Conservation (phyloP, 2,329 filamentous ascomycete species). For the Helotiales sp. region DNA sequence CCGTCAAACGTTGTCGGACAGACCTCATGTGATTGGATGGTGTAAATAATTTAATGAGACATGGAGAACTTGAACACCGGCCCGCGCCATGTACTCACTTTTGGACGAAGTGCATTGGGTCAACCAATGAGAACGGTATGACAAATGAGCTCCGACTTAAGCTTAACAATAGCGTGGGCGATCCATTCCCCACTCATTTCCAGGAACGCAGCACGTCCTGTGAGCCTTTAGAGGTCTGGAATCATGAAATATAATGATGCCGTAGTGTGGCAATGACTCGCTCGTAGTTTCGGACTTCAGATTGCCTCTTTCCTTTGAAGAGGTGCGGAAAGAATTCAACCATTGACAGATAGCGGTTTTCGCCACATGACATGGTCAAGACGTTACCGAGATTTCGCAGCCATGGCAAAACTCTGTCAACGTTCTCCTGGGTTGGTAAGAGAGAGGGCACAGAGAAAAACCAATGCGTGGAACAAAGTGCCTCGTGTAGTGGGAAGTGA, state of each 20-base stretch:
- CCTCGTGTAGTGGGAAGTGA: too few relatives aligned
- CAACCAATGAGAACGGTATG: neutral
- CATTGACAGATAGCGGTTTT: too few relatives aligned
- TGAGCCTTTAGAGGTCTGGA: neutral
- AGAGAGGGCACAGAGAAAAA: too few relatives aligned
- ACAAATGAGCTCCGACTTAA: slow-evolving; percentile 9
- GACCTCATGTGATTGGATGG: neutral
- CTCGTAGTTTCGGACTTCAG: neutral
- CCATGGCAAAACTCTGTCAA: too few relatives aligned
- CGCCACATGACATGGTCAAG: too few relatives aligned
- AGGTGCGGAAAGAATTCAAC: neutral
- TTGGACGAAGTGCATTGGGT: neutral
- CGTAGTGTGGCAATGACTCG: neutral
- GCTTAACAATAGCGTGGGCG: slow-evolving; percentile 6
- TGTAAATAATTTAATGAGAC: slow-evolving; percentile 2
- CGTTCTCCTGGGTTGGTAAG: too few relatives aligned
- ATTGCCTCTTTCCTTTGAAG: neutral
- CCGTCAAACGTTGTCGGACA: neutral
- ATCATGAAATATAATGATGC: neutral
- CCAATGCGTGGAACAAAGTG: too few relatives aligned
- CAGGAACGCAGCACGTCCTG: neutral
- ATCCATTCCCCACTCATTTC: neutral
- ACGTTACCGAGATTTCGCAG: too few relatives aligned
- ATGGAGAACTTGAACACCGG: neutral
- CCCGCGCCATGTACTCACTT: neutral